Evolutionary conservation across 139 green algal species (phyloP).

Genomic region (Desmodesmus armatus): DNA sequence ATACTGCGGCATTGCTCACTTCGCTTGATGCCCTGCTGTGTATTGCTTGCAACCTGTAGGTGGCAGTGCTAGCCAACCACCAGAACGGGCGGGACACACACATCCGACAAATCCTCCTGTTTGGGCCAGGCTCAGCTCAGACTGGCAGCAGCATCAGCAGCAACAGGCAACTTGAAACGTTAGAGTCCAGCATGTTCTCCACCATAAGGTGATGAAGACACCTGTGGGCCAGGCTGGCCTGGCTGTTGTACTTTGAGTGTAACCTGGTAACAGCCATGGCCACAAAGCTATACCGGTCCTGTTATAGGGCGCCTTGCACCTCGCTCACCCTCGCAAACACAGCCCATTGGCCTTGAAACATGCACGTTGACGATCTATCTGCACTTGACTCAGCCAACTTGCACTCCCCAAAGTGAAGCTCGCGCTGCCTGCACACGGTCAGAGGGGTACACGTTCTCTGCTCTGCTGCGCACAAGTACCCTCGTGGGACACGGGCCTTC

Average conservation of each 20-base stretch:
- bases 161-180: not conserved
- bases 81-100: constrained; percentile 99
- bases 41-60: constrained; percentile 21
- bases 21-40: constrained; percentile 29
- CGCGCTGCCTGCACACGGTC: constrained; percentile 3
- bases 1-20: no score
- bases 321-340: not conserved
- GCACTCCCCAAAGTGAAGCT: no score
- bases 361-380: not conserved
- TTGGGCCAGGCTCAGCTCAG: constrained; percentile 62
- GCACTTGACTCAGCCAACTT: not conserved
- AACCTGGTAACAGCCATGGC: not conserved
- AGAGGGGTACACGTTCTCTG: no score
- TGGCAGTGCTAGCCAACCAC: constrained; percentile 92
- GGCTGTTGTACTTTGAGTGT: not conserved
- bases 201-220: not conserved
- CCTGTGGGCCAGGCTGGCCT: not conserved
- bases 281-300: not conserved
- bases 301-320: not conserved
- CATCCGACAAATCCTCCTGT: constrained; percentile 87
- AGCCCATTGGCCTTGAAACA: not conserved
- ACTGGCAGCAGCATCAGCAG: not conserved
- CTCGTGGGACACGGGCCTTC: not conserved
- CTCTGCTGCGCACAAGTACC: no score
- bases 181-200: constrained; percentile 12